Evolutionary conservation across 768 basidiomycete genomes (phyloP), one percentile per base, ranked within the genome.

Genomic region (Lyophyllum shimeji): DNA sequence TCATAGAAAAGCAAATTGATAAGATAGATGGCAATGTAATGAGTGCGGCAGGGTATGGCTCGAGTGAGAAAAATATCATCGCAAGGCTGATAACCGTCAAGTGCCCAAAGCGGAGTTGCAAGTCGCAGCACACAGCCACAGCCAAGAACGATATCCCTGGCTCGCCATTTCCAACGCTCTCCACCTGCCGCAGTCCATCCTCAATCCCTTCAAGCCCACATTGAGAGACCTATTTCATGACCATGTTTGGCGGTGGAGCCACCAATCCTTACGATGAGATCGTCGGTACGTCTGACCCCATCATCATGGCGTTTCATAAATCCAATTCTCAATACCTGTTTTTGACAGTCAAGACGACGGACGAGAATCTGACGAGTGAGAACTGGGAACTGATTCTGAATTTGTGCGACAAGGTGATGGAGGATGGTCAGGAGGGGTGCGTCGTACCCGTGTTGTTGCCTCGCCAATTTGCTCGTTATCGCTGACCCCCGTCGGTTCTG

Each of bases 361-460:
- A 95, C 70, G 97, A 98, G 82, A 95, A 94, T 70, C 77, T 95
- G 56, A 95, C 95, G 0, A 79, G 81, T 53, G 96, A 97, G 75
- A 92, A 97, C 71, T 99, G 97, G 97, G 95, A 95, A 68, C 77
- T 94, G 56, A 93, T 95, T 59, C 68, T 98, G 47, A 93, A 90
- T 63, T 72, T 98, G n/a, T 97, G 95, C 63, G 97, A 99, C 76
- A 97, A 97, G 73, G 95, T 99, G 6, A 78, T 81, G 27, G 94
- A 95, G 12, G 96, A 99, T 60, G 89, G 92, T 1, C 84, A 88
- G 66, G 72, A 81, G 46, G 95, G 95, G 95, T 95, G 53, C 59
- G 83, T 71, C 9, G 20, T 15, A n/a, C 50, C 37, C n/a, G n/a
- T 29, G 29, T 9, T 29, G 23, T 7, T 18, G 39, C 15, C 42